A percentile compares a stretch with the other conserved stretches of the same genome.
Conservation (phyloP, 805 yeast species). For the Saccharomycopsis capsularis region DNA sequence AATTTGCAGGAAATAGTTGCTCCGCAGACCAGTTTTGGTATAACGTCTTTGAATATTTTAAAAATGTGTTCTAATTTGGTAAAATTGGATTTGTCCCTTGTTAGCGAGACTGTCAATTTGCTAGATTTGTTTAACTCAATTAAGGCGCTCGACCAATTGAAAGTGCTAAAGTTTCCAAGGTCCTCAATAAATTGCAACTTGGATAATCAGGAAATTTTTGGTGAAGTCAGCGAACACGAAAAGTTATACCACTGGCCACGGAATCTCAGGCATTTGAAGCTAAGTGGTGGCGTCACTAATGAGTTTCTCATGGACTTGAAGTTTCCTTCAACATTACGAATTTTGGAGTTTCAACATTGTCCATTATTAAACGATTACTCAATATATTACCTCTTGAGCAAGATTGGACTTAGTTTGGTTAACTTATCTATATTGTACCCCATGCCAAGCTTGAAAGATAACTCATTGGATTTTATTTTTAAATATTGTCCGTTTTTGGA, state of each 20-base stretch:
- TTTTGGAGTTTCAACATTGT: constrained; percentile 79
- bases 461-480: constrained; percentile 68
- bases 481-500: constrained; percentile 67
- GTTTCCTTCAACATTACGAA: constrained; percentile 68
- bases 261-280: constrained; percentile 57
- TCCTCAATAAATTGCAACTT: constrained; percentile 61
- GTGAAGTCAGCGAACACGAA: constrained; percentile 33
- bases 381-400: constrained; percentile 50
- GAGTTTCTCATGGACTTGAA: constrained; percentile 60
- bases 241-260: constrained; percentile 63
- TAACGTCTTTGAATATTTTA: constrained; percentile 78
- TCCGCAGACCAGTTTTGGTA: constrained; percentile 92
- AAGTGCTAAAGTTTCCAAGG: constrained; percentile 80
- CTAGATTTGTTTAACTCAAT: constrained; percentile 75
- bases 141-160: constrained; percentile 50
- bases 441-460: constrained; percentile 68
- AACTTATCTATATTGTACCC: constrained; percentile 74
- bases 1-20: constrained; percentile 68
- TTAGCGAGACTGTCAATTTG: constrained; percentile 83
- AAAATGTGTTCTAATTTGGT: constrained; percentile 59
- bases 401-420: constrained; percentile 59
- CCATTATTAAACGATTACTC: constrained; percentile 67
- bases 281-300: constrained; percentile 87
- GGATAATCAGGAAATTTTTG: constrained; percentile 23
- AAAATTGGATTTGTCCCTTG: constrained; percentile 72